Conservation (phyloP, 176 grass and related monocot genomes). For the Melocanna baccifera region DNA sequence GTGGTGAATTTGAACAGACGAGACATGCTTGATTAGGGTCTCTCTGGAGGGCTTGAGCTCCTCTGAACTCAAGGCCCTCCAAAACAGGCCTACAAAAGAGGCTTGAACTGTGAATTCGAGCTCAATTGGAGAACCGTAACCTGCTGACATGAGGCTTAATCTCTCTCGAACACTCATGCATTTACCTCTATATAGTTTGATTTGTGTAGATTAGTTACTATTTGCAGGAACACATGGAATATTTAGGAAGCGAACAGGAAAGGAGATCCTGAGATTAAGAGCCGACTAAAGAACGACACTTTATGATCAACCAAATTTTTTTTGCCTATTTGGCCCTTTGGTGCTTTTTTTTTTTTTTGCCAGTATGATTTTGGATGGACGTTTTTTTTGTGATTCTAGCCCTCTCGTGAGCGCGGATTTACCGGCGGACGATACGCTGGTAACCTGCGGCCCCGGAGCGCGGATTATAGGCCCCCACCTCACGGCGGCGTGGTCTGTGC, state of each 20-base stretch:
- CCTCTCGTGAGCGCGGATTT: too few relatives aligned
- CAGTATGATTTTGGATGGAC: too few relatives aligned
- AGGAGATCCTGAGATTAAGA: constrained; percentile 73
- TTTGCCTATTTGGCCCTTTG: too few relatives aligned
- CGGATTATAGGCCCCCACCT: too few relatives aligned
- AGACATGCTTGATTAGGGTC: constrained; percentile 8
- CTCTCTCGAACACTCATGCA: neutral
- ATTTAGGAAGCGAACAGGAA: constrained; percentile 76
- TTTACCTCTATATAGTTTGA: neutral
- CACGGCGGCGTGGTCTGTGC: too few relatives aligned
- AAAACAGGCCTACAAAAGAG: neutral
- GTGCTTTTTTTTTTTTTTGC: too few relatives aligned
- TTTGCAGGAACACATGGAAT: constrained; percentile 74
- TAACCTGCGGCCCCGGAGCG: too few relatives aligned
- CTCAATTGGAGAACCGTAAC: neutral
- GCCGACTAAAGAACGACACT: constrained; percentile 45
- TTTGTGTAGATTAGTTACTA: constrained; percentile 13
- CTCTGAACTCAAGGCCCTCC: neutral
- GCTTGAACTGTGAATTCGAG: neutral
- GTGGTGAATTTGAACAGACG: neutral
- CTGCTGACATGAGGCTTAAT: constrained; percentile 3
- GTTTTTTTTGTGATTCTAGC: too few relatives aligned
- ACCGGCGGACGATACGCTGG: too few relatives aligned
- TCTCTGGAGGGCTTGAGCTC: neutral
- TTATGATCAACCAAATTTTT: constrained; percentile 19